Conservation (phyloP, 2,329 filamentous ascomycete species). For the Aspergillus ibericus region DNA sequence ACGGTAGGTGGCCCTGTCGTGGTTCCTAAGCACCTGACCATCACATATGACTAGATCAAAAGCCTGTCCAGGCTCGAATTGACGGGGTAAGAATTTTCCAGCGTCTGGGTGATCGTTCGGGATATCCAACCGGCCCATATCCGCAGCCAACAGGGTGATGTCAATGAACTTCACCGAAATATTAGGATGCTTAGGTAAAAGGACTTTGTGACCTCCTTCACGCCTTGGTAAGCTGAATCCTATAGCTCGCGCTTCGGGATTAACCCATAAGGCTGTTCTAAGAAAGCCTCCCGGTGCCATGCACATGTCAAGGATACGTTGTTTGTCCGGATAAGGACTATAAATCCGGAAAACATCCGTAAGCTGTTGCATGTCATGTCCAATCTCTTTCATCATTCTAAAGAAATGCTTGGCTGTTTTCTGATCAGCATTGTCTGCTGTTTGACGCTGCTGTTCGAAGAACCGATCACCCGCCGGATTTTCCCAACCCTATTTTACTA, state of each 20-base stretch:
- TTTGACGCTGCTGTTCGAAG: conserved; percentile 12
- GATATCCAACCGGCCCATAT: conserved; percentile 40
- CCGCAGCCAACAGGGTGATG: conserved; percentile 53
- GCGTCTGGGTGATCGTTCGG: conserved; percentile 23
- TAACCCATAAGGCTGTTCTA: conserved; percentile 36
- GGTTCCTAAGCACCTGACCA: conserved; percentile 48
- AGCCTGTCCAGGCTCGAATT: conserved; percentile 21
- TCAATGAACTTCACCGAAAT: conserved; percentile 40
- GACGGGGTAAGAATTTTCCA: conserved; percentile 24
- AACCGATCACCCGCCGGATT: conserved; percentile 5
- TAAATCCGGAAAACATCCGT: conserved; percentile 13
- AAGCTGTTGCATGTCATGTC: conserved; percentile 5
- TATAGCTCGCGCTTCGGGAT: conserved; percentile 32
- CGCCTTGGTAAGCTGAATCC: conserved; percentile 9
- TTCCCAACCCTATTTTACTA: conserved; percentile 5
- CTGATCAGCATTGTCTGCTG: conserved; percentile 6
- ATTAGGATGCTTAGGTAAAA: not conserved
- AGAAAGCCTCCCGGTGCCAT: conserved; percentile 59
- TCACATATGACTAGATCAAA: conserved; percentile 53
- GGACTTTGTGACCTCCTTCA: conserved; percentile 7
- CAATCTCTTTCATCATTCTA: conserved; percentile 12
- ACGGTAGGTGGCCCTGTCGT: conserved; percentile 35
- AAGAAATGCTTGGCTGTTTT: conserved; percentile 9
- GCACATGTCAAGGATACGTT: conserved; percentile 54
- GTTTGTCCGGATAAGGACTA: not conserved